These are phyloP conservation scores for Balamuthia mandrillaris DNA, from an alignment of 208 protist genomes.

Conservation along the genomic window DNA sequence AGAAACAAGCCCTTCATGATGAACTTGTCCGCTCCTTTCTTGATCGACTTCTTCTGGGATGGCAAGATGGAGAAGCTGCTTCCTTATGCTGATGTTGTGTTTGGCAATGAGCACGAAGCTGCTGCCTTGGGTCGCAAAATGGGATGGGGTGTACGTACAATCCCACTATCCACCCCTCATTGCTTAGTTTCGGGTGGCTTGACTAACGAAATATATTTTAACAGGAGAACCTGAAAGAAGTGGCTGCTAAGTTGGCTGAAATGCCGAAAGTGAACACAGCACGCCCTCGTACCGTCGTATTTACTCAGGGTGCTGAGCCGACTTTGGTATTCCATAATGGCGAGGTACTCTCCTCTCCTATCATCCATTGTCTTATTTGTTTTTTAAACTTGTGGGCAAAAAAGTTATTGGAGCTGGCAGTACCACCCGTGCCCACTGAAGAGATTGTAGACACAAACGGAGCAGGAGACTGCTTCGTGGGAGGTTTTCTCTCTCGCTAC, in stretches of 20 bases:
- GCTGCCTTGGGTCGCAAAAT: slow-evolving; percentile 73
- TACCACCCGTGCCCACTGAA: slow-evolving; percentile 68
- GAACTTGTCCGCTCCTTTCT: slow-evolving; percentile 94
- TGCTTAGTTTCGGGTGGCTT: not conserved
- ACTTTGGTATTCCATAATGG: slow-evolving; percentile 81
- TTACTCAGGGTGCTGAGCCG: slow-evolving; percentile 86
- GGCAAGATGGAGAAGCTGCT: slow-evolving; percentile 74
- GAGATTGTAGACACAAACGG: slow-evolving; percentile 95
- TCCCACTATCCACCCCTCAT: not conserved
- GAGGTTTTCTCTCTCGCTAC: slow-evolving; percentile 87
- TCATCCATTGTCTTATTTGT: not conserved
- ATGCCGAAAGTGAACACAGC: slow-evolving; percentile 79
- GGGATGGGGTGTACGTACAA: slow-evolving; percentile 69
- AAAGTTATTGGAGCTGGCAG: not conserved
- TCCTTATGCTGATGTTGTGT: slow-evolving; percentile 90
- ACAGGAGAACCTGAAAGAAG: slow-evolving; percentile 70
- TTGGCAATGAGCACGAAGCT: slow-evolving; percentile 94
- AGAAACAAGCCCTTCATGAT: slow-evolving; percentile 86
- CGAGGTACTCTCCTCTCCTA: not conserved
- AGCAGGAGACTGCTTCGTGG: slow-evolving; percentile 96
- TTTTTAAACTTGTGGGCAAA: not conserved
- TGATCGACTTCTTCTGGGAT: slow-evolving; percentile 91
- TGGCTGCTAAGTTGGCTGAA: slow-evolving; percentile 76
- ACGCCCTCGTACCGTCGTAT: slow-evolving; percentile 80
- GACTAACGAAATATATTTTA: not conserved